Evolutionary conservation across 1,139 yeast genomes (phyloP), one percentile per base, ranked within the genome.

Genomic region (Eremothecium sinecaudum): DNA sequence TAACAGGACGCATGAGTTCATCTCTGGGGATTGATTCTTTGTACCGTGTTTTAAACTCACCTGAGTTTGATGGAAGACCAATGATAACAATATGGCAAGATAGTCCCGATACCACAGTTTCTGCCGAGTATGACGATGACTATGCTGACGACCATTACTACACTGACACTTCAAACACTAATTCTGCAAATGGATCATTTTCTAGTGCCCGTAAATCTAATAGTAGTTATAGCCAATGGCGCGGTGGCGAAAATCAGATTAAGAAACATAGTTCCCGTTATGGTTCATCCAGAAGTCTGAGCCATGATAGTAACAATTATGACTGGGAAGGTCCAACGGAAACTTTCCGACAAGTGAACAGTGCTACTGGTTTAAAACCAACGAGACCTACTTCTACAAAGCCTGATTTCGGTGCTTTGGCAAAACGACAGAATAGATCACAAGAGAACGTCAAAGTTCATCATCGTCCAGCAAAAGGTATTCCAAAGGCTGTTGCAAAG

Each of bases 11-110:
- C 46, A 84, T 87, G 13, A 93, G 86, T 33, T 73, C 94, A 3
- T 97, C 98, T 1, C 90, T 95, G 21, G 90, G 82, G n/a, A 80
- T 86, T 48, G 97, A 86, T 45, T 71, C 93, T 8, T 69, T 90
- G 42, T 79, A 84, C 75, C 71, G 94, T 51, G 79, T 90, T 6
- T 69, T 90, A 45, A 90, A 84, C 46, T 75, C 92, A 27, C 71
- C 92, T 47, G 94, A 83, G 1, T 90, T 90, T 67, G 75, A 74
- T 46, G 67, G 70, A 42, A 52, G 66, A 31, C n/a, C n/a, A n/a
- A n/a, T n/a, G n/a, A n/a, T n/a, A n/a, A n/a, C n/a, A n/a, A n/a
- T n/a, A n/a, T n/a, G n/a, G n/a, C n/a, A n/a, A n/a, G n/a, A n/a
- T n/a, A n/a, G n/a, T n/a, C n/a, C n/a, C n/a, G 58, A 51, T 18